Evolutionary conservation across 2,329 filamentous ascomycete genomes (phyloP), one percentile per base, ranked within the genome.

Genomic region (Paracamarosporium sp.): DNA sequence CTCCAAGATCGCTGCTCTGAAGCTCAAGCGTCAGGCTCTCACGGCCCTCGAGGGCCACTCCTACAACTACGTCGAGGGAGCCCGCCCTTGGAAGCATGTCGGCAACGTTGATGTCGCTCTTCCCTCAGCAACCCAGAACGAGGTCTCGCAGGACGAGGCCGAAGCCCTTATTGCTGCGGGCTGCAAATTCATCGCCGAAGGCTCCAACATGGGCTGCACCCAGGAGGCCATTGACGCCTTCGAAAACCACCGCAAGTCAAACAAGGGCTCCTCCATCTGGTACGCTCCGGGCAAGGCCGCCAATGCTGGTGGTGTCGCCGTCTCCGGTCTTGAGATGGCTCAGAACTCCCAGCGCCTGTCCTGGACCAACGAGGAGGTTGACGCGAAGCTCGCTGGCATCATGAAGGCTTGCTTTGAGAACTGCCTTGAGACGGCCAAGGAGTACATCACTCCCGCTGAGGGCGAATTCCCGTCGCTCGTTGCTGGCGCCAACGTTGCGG

Each of bases 181-280:
- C 67, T 86, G 85, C 74, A 87, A 89, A 77, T 96, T 92, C 83
- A 89, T 98, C 66, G 95, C 95, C 57, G 95, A 99, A 83, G 95
- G 95, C 56, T 95, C 90, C 81, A 98, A 98, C 88, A 98, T 99
- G 95, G 95, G 95, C 64, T 97, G 93, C 85, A 97, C 93, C 31
- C 92, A 95, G 81, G 93, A 91, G 65, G 94, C 94, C 67, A 97
- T 99, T 72, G 91, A 97, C 72, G 83, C 92, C 65, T 98, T 98
- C 78, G 94, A 98, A 86, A 86, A 84, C 17, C 83, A 88, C 71
- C 86, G 93, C 68, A 87, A 84, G 71, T 78, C 83, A 76, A 86
- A 86, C 76, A 88, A 92, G 83, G 87, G 86, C 64, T 79, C 80
- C 6, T 87, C 91, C 59, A 88, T 97, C 79, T 99, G 95, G 95